Conservation (phyloP, 2,329 filamentous ascomycete species). For the Ceratocystis alfenasii region DNA sequence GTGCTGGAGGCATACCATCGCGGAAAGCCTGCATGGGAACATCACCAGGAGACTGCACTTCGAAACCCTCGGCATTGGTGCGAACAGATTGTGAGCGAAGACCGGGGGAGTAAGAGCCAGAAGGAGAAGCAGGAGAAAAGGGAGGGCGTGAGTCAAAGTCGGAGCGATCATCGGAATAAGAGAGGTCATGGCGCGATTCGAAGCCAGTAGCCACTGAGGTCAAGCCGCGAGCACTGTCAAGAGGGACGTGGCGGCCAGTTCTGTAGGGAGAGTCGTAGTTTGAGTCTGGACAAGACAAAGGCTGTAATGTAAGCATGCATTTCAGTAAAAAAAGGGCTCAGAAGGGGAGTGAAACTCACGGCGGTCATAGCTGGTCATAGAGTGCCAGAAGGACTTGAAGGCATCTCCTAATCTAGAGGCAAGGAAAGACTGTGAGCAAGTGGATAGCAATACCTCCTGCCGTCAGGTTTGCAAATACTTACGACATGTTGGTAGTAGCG, state of each 20-base stretch:
- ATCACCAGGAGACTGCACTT: slow-evolving; percentile 62
- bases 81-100: slow-evolving; percentile 66
- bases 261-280: slow-evolving; percentile 87
- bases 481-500: slow-evolving; percentile 15
- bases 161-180: slow-evolving; percentile 49
- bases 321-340: slow-evolving; percentile 10
- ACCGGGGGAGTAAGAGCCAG: slow-evolving; percentile 70
- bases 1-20: slow-evolving; percentile 79
- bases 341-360: slow-evolving; percentile 37
- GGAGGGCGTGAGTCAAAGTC: slow-evolving; percentile 27
- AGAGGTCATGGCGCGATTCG: slow-evolving; percentile 78
- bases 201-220: slow-evolving; percentile 80
- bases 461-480: neutral
- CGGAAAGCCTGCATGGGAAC: slow-evolving; percentile 95
- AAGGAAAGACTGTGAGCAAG: slow-evolving; percentile 7
- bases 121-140: slow-evolving; percentile 35
- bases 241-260: slow-evolving; percentile 77
- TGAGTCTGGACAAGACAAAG: slow-evolving; percentile 52
- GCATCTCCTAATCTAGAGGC: slow-evolving; percentile 49
- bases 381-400: slow-evolving; percentile 91
- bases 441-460: neutral
- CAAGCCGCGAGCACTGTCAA: slow-evolving; percentile 71
- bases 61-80: slow-evolving; percentile 52
- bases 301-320: slow-evolving; percentile 7
- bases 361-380: slow-evolving; percentile 62